Percentiles rank a stretch among this genome's conserved stretches.
Evolutionary conservation across 805 yeast species (phyloP).

Genomic region (Schizosaccharomyces osmophilus): DNA sequence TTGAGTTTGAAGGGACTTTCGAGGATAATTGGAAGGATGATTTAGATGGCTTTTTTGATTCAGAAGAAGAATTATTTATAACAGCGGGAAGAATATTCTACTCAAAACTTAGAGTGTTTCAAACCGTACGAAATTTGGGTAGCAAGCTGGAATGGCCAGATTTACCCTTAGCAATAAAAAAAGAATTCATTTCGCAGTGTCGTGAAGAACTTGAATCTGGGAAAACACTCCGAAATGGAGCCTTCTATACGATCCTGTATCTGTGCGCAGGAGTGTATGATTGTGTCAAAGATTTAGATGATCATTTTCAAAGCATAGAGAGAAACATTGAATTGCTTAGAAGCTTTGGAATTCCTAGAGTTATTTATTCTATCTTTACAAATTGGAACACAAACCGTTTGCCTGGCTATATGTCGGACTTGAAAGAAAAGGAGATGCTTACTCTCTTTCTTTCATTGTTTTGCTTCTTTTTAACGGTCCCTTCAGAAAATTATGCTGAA

Average conservation of each 20-base stretch:
- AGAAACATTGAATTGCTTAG: neutral
- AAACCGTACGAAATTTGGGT: neutral
- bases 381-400: neutral
- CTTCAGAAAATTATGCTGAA: neutral
- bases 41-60: neutral
- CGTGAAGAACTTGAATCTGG: neutral
- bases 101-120: neutral
- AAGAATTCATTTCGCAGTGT: neutral
- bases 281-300: neutral
- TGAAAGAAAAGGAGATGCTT: neutral
- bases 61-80: neutral
- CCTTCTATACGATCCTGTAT: neutral
- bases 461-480: neutral
- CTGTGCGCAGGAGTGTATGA: neutral
- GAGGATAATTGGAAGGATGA: neutral
- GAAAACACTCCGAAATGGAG: neutral
- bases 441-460: neutral
- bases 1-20: neutral
- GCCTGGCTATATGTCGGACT: neutral
- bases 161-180: neutral
- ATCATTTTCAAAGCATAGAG: neutral
- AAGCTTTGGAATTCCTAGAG: neutral
- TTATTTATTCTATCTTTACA: neutral
- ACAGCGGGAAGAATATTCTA: neutral
- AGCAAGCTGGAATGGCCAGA: neutral